Evolutionary conservation across 495 filamentous ascomycete genomes (phyloP), one percentile per base, ranked within the genome.

Genomic region (Thermothielavioides terrestris): DNA sequence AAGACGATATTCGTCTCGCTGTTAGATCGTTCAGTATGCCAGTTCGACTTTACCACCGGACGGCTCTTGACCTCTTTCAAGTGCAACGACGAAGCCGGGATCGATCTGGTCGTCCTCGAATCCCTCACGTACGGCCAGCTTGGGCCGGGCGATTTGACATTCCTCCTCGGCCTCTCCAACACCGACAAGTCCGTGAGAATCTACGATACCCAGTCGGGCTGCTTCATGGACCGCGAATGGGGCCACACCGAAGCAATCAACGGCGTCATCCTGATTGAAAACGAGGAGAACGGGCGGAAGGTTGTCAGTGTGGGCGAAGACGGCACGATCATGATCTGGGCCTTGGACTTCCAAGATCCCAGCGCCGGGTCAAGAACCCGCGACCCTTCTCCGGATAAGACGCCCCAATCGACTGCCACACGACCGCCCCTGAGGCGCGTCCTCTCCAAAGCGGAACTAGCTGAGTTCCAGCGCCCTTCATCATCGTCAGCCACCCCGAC

Each of bases 101-200:
- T 73, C 28, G 94, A 98, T 57, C 77, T 88, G 32, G 91, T 91
- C 4, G 79, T 94, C 15, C 73, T 96, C 64, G 81, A 85, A 53
- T 83, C 84, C 6, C 74, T 98, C 20, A 79, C 81, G 15, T 72
- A 84, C 42, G 73, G 76, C 15, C 67, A 74, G 18, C 59, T 56
- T n/a, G 58, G 52, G 0, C 53, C 62, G 1, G 62, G 50, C 27
- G 72, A 73, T 17, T 48, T 66, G 2, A 59, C 72, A 9, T 71
- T 91, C 38, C 74, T 98, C 47, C 68, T 89, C 22, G 92, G 86
- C 17, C 74, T 94, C 21, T 95, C 94, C 6, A 88, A 86, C 54
- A 94, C 86, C 4, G 92, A 98, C 63, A 97, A 95, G 60, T 96
- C 92, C 6, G 82, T 98, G 49, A 75, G 92, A 18, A 68, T 97